A percentile compares a stretch with the other conserved stretches of the same genome.
Evolutionary conservation across 176 grass and related monocot genomes (phyloP).

Genomic region (Juncus inflexus): DNA sequence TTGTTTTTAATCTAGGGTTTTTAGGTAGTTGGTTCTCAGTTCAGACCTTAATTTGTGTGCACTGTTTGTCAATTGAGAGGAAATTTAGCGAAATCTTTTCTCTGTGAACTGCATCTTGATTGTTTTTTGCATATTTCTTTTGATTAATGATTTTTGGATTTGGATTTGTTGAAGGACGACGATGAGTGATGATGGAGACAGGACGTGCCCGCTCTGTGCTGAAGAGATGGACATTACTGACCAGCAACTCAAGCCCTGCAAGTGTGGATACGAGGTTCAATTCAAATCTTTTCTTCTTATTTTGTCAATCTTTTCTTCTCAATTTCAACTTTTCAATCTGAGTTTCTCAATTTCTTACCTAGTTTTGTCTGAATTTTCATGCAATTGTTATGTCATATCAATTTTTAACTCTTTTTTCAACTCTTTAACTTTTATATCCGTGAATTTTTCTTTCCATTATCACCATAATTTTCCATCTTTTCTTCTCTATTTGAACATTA

Average conservation of each 20-base stretch:
- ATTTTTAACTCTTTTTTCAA: neutral
- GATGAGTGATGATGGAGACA: conserved; percentile 94
- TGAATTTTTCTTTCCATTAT: too few species aligned
- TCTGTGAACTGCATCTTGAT: neutral
- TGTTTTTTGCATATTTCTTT: conserved; percentile 1
- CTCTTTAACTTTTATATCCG: too few species aligned
- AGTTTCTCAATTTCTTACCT: neutral
- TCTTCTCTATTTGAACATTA: too few species aligned
- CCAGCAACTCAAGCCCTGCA: conserved; percentile 93
- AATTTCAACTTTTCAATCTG: conserved; percentile 5
- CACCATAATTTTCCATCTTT: too few species aligned
- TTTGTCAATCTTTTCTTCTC: neutral
- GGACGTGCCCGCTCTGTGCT: conserved; percentile 86
- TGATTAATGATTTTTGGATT: neutral
- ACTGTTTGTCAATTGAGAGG: too few species aligned
- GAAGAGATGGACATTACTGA: conserved; percentile 99
- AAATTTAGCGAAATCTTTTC: too few species aligned
- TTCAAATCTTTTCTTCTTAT: neutral
- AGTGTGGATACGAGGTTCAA: conserved; percentile 85
- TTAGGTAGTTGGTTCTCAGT: neutral
- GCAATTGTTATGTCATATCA: neutral
- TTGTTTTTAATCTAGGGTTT: conserved; percentile 34
- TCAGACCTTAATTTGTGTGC: neutral
- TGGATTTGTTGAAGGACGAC: conserved; percentile 42
- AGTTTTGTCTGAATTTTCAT: neutral